Base-by-base conservation (phyloP, 2,329 filamentous ascomycete genomes). In the Teratosphaeria pseudoeucalypti region DNA sequence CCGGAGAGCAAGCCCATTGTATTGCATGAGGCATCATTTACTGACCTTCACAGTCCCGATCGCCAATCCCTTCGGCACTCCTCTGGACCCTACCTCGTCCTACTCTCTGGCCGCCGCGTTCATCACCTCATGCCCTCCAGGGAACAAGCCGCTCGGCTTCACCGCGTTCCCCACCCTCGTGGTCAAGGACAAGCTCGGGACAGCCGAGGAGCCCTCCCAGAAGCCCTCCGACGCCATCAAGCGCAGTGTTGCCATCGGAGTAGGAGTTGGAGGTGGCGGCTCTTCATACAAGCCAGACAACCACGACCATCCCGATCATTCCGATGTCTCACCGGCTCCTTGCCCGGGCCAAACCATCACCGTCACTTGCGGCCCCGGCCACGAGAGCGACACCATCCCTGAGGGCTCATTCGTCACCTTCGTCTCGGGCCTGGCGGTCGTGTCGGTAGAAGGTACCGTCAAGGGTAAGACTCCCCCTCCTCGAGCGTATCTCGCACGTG, bases 21-120 rank as follows among this genome's bases (percentile, higher is more conserved):
- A 83, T 65, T 23, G 26, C 55, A 16, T 53, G 52, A 53, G 29
- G 19, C 52, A 11, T 5, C 52, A 11, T n/a, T 3, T 9, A 27
- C 29, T 53, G 52, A 53, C 52, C 23, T 27, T 19, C 10, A 6
- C 39, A 57, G 56, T 52, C 9, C 43, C 43, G 16, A 19, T 49
- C 43, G 43, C 43, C 3, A n/a, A 49, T n/a, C 74, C 84, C 9
- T 86, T 85, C 66, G 84, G 86, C 63, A 78, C 80, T 29, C 16
- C 85, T 0, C 77, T 87, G 52, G 72, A 74, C 65, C 77, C 81
- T 67, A 80, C 84, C 70, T 74, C 80, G 65, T 83, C 87, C 57
- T 86, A 80, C 76, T 84, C 84, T 4, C 78, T 88, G n/a, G 85
- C 85, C 0, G 78, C 83, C 0, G 75, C 77, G 58, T 87, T 87